Conservation (phyloP, 257 asterid species). For the Plantago major region DNA sequence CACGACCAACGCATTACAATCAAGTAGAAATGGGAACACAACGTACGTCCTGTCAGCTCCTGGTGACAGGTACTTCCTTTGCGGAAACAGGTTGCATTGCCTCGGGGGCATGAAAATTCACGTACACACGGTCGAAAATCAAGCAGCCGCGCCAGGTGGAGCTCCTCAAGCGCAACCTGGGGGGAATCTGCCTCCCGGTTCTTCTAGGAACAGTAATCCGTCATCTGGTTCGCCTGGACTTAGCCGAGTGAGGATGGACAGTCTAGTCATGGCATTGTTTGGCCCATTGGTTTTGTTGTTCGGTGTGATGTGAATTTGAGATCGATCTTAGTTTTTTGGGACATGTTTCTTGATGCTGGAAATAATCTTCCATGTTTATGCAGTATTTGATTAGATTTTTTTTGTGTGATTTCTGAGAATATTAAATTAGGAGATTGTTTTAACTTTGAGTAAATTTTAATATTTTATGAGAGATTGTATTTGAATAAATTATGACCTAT, state of each 20-base stretch:
- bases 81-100: constrained; percentile 71
- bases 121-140: constrained; percentile 29
- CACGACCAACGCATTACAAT: constrained; percentile 52
- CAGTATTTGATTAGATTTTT: neutral
- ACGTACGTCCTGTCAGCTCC: constrained; percentile 33
- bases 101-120: constrained; percentile 84
- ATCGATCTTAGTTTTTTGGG: neutral
- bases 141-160: constrained; percentile 23
- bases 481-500: too few relatives aligned
- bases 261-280: constrained; percentile 8
- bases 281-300: constrained; percentile 23
- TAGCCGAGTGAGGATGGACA: constrained; percentile 4
- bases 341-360: neutral
- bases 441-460: too few relatives aligned
- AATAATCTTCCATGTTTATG: neutral
- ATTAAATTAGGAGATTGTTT: too few relatives aligned
- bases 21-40: constrained; percentile 71
- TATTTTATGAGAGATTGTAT: too few relatives aligned
- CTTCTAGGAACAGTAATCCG: constrained; percentile 51
- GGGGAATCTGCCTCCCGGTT: constrained; percentile 33
- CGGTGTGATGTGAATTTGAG: constrained; percentile 16
- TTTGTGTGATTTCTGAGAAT: too few relatives aligned
- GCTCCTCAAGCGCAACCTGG: constrained; percentile 39
- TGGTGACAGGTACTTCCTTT: constrained; percentile 56
- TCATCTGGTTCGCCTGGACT: constrained; percentile 28